Conservation (phyloP, 2,329 filamentous ascomycete genomes). For the Xylaria sp. region DNA sequence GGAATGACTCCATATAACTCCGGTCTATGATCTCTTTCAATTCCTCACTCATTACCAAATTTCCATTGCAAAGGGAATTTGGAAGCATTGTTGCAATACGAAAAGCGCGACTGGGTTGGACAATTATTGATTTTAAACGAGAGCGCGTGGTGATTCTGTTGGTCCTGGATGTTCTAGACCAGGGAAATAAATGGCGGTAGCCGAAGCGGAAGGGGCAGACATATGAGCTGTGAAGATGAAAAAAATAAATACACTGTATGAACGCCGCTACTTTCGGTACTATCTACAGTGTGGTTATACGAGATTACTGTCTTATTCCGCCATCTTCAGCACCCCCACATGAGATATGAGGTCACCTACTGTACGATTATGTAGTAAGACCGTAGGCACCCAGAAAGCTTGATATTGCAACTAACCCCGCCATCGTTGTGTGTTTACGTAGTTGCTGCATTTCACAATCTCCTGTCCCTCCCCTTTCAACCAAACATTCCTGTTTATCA, state of each 20-base stretch:
- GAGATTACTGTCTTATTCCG: constrained; percentile 4
- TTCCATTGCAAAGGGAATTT: not conserved
- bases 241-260: constrained; percentile 9
- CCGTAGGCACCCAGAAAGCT: constrained; percentile 21
- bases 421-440: constrained; percentile 33
- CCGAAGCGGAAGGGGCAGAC: constrained; percentile 14
- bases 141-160: constrained; percentile 38
- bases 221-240: not conserved
- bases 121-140: not conserved
- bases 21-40: no score
- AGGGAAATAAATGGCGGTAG: not conserved
- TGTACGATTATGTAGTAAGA: no score
- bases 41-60: no score
- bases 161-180: constrained; percentile 26
- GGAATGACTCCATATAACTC: no score
- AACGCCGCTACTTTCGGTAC: fast-evolving
- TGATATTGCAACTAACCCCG: constrained; percentile 32
- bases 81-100: not conserved
- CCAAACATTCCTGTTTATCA: constrained; percentile 17
- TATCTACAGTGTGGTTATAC: not conserved
- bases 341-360: constrained; percentile 41
- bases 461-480: constrained; percentile 13
- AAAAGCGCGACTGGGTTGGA: not conserved
- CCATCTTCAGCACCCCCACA: constrained; percentile 30
- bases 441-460: constrained; percentile 35